phyloP scores from a whole-genome alignment of 2,329 filamentous ascomycete genomes.

The Botrytis squamosa region DNA sequence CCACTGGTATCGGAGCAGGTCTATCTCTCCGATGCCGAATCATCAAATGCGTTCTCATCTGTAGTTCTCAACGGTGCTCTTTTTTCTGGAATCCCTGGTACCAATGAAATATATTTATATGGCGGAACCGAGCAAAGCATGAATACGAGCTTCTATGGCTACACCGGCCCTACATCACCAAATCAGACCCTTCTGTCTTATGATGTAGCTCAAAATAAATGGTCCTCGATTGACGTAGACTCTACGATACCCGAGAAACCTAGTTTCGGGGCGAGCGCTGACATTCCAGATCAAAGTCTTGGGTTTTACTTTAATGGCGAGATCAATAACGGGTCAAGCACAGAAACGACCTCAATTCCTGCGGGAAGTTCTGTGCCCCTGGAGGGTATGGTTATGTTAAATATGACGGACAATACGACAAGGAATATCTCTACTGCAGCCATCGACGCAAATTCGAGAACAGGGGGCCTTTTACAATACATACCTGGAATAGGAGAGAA shows the following conservation, averaged over 20 bases:
- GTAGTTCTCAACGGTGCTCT: slow-evolving; percentile 18
- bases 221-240: background rate
- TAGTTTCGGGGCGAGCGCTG: slow-evolving; percentile 21
- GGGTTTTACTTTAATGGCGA: slow-evolving; percentile 31
- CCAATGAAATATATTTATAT: slow-evolving; percentile 24
- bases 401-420: slow-evolving; percentile 40
- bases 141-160: slow-evolving; percentile 24
- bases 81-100: slow-evolving; percentile 19
- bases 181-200: slow-evolving; percentile 11
- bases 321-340: slow-evolving; percentile 19
- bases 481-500: slow-evolving; percentile 40
- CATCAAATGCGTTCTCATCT: slow-evolving; percentile 14
- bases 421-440: slow-evolving; percentile 42
- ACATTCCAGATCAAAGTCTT: slow-evolving; percentile 23
- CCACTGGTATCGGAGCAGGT: slow-evolving; percentile 19
- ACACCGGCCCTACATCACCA: slow-evolving; percentile 14
- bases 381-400: slow-evolving; percentile 44
- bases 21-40: slow-evolving; percentile 13
- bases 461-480: slow-evolving; percentile 43
- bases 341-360: slow-evolving; percentile 7
- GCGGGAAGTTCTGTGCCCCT: slow-evolving; percentile 27
- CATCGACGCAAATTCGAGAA: slow-evolving; percentile 39
- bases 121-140: slow-evolving; percentile 24
- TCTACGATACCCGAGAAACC: slow-evolving; percentile 16
- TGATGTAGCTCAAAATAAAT: slow-evolving; percentile 11